phyloP scores from a whole-genome alignment of 108 stramenopile genomes.

The Fistulifera pelliculosa region DNA sequence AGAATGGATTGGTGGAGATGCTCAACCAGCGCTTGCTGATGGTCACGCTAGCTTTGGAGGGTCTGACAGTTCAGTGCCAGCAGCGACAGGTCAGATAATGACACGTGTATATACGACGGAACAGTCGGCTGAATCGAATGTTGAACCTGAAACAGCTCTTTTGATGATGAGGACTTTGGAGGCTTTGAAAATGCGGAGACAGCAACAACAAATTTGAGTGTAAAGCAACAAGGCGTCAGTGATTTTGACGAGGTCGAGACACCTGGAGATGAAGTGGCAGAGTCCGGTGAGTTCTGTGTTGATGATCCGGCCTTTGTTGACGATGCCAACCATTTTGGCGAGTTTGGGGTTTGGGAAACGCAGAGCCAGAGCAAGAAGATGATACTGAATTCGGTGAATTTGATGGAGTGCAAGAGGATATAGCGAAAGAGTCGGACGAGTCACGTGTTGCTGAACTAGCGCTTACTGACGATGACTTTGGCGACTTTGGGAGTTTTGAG shows the following conservation, averaged over 20 bases:
- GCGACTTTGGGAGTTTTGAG: conserved; percentile 18
- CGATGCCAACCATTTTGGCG: conserved; percentile 1
- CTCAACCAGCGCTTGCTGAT: background rate
- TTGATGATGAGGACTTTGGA: conserved; percentile 1
- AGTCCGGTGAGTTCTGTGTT: background rate
- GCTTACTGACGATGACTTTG: conserved; percentile 19
- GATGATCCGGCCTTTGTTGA: background rate
- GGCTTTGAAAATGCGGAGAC: conserved; percentile 11
- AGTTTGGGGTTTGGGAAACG: conserved; percentile 9
- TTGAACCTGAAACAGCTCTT: too few species aligned
- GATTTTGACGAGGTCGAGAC: conserved; percentile 12
- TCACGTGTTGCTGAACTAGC: background rate
- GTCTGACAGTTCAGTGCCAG: background rate
- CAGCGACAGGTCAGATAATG: too few species aligned
- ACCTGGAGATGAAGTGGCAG: background rate
- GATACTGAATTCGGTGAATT: conserved; percentile 18
- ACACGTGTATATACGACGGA: too few species aligned
- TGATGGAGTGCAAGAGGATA: background rate
- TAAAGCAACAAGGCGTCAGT: conserved; percentile 10
- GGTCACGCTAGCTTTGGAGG: background rate
- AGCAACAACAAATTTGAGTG: background rate
- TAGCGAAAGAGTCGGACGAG: background rate
- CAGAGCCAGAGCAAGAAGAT: background rate
- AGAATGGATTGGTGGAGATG: background rate
- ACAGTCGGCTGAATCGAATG: too few species aligned